Conservation (phyloP, 2,329 filamentous ascomycete genomes). For the Aspergillus sp. region DNA sequence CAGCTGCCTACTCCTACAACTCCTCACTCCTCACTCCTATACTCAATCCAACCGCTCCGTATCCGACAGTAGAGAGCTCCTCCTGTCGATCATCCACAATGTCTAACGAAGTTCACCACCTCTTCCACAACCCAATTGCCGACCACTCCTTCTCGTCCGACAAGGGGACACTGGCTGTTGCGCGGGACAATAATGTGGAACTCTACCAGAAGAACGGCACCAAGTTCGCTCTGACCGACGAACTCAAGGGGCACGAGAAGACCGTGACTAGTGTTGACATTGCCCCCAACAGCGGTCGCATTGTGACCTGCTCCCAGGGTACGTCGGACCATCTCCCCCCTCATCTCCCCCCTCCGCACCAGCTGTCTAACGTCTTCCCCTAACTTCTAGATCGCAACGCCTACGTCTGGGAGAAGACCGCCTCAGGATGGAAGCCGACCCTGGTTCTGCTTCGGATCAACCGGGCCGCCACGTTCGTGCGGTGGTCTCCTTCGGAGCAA, state of each 20-base stretch:
- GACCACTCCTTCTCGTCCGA: conserved; percentile 98
- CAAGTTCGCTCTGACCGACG: conserved; percentile 81
- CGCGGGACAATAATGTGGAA: conserved; percentile 85
- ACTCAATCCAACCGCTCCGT: neutral
- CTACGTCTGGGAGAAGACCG: conserved; percentile 95
- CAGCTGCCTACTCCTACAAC: neutral
- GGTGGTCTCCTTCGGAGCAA: conserved; percentile 93
- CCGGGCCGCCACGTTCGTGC: conserved; percentile 91
- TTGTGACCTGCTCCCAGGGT: conserved; percentile 98
- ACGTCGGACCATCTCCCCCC: conserved; percentile 18
- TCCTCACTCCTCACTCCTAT: conserved; percentile 6
- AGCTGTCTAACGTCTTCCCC: neutral
- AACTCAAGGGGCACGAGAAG: conserved; percentile 96
- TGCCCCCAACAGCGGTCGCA: conserved; percentile 83
- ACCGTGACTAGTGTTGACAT: conserved; percentile 95
- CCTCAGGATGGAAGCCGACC: conserved; percentile 91
- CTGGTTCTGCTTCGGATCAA: conserved; percentile 96
- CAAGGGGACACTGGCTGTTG: conserved; percentile 81
- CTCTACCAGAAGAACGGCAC: conserved; percentile 74
- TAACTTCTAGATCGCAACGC: conserved; percentile 78
- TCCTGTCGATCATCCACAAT: conserved; percentile 74
- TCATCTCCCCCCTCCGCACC: neutral
- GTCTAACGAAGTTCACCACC: conserved; percentile 88
- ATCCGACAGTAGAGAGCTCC: conserved; percentile 94
- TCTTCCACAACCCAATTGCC: conserved; percentile 93